phyloP scores from a whole-genome alignment of 106 monocot genomes.

The Dactylorhiza incarnata region DNA sequence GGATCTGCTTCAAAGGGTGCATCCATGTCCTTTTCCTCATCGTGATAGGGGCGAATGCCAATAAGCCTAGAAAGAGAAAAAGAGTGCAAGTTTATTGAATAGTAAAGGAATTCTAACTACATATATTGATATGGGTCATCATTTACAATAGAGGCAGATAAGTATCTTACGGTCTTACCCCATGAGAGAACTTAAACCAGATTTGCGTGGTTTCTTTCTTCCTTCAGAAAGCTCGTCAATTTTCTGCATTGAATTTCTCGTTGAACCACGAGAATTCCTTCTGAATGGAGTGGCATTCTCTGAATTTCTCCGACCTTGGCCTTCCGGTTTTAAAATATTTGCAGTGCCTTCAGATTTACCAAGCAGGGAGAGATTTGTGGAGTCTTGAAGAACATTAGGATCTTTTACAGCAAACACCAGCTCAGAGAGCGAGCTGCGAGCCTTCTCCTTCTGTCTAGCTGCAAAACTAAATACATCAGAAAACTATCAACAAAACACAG shows the following conservation, averaged over 20 bases:
- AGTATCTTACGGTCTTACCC: slow-evolving; percentile 62
- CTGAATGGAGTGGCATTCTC: slow-evolving; percentile 37
- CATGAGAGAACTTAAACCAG: slow-evolving; percentile 72
- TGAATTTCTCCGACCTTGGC: slow-evolving; percentile 52
- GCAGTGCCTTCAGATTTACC: slow-evolving; percentile 56
- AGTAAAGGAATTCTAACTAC: not conserved
- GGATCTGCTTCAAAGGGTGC: slow-evolving; percentile 35
- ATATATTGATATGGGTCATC: not conserved
- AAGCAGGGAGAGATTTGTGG: slow-evolving; percentile 29
- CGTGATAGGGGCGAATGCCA: slow-evolving; percentile 44
- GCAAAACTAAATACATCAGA: slow-evolving; percentile 16
- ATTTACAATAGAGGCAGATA: not conserved
- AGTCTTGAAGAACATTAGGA: slow-evolving; percentile 62
- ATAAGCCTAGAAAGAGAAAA: slow-evolving; percentile 43
- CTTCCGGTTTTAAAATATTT: slow-evolving; percentile 16
- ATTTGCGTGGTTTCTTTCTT: slow-evolving; percentile 51
- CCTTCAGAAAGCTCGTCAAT: slow-evolving; percentile 77
- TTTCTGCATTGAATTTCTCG: slow-evolving; percentile 66
- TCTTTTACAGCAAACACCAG: slow-evolving; percentile 73
- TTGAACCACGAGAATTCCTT: slow-evolving; percentile 48
- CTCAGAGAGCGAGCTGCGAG: slow-evolving; percentile 75
- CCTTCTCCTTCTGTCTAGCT: slow-evolving; percentile 88
- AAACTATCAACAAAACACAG: not conserved
- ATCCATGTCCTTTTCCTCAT: slow-evolving; percentile 27
- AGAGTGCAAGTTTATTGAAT: not conserved